Conservation (phyloP, 1,284 basidiomycete species). For the Cutaneotrichosporon cutaneum region DNA sequence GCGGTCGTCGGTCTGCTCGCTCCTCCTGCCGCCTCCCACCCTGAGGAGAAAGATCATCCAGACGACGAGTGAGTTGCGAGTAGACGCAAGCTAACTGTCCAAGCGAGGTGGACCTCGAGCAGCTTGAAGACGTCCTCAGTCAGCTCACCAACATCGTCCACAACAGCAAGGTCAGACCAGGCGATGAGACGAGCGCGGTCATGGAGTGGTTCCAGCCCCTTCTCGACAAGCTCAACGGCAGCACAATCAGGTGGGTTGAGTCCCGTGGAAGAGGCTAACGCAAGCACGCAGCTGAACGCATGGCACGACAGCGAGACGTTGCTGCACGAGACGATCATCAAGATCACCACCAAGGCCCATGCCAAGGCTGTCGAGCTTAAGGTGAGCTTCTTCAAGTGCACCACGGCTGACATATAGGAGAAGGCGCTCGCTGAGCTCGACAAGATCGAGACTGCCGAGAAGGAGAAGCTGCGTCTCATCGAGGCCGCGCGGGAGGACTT, state of each 20-base stretch:
- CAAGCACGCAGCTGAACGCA: not conserved
- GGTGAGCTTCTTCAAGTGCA: not conserved
- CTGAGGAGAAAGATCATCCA: not conserved
- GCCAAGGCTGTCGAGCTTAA: not conserved
- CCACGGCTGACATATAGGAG: slow-evolving; percentile 1
- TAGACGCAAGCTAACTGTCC: not conserved
- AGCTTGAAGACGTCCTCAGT: not conserved
- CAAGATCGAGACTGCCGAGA: slow-evolving; percentile 13
- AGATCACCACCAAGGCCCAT: not conserved
- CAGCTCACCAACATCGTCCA: not conserved
- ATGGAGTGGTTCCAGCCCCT: not conserved
- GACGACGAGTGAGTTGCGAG: not conserved
- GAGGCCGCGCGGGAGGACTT: slow-evolving; percentile 19
- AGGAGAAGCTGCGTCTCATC: slow-evolving; percentile 12
- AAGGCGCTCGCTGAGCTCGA: slow-evolving; percentile 4
- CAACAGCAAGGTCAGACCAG: not conserved
- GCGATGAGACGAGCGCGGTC: not conserved
- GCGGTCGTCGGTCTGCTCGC: not conserved
- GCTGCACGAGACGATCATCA: not conserved
- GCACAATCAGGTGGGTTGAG: not conserved
- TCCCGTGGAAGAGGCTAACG: not conserved
- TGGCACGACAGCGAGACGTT: slow-evolving; percentile 5
- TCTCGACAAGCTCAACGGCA: slow-evolving; percentile 1
- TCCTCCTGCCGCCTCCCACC: not conserved
- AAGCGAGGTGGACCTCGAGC: not conserved